Conservation (phyloP, 768 basidiomycete genomes). For the Baorangia bicolor region DNA sequence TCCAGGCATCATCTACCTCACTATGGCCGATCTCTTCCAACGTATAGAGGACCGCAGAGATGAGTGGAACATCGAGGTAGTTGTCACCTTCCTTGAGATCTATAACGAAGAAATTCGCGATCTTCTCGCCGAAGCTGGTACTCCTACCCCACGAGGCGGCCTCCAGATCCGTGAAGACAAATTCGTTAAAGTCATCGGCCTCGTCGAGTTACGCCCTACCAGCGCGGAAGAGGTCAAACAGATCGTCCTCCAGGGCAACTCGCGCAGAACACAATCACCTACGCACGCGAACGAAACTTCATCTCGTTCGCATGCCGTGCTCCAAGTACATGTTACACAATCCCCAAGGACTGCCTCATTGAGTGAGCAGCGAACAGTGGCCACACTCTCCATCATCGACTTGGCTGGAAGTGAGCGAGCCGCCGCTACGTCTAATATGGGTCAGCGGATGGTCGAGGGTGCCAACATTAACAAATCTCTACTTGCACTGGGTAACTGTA, state of each 20-base stretch:
- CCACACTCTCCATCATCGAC: constrained; percentile 96
- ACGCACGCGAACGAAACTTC: constrained; percentile 97
- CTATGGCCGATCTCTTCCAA: constrained; percentile 96
- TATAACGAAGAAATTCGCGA: constrained; percentile 99
- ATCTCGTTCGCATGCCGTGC: constrained; percentile 95
- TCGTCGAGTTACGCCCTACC: constrained; percentile 77
- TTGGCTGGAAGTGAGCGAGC: constrained; percentile 97
- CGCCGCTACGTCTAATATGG: constrained; percentile 95
- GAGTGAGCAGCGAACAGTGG: constrained; percentile 80
- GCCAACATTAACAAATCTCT: constrained; percentile 99
- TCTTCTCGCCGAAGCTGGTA: constrained; percentile 76
- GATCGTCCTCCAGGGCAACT: constrained; percentile 88
- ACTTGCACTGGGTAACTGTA: constrained; percentile 95
- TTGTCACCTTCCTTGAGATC: constrained; percentile 96
- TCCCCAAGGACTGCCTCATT: constrained; percentile 82
- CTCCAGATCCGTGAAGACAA: constrained; percentile 95
- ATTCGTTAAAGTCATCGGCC: constrained; percentile 83
- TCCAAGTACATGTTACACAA: constrained; percentile 92
- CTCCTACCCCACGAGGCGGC: constrained; percentile 68
- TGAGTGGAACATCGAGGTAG: constrained; percentile 82
- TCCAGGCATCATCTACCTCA: constrained; percentile 93
- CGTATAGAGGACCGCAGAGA: constrained; percentile 85
- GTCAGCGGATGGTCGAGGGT: constrained; percentile 96
- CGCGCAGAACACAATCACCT: constrained; percentile 84
- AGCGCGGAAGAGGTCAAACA: constrained; percentile 92